phyloP scores from a whole-genome alignment of 371 early-diverging fungal genomes.

The Mucor saturninus region DNA sequence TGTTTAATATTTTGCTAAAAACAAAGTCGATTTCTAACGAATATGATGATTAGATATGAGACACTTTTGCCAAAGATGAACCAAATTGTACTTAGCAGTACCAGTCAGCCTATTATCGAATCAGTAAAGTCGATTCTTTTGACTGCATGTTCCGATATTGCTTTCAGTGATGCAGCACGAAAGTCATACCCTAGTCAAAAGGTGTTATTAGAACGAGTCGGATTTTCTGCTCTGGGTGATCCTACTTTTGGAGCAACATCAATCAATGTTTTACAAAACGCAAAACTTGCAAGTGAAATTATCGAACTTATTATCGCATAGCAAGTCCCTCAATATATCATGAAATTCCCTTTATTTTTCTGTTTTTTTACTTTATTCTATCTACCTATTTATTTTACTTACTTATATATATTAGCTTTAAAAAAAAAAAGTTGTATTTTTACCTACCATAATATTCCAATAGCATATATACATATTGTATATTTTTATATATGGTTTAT shows the following conservation, averaged over 20 bases:
- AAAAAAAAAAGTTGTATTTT: background rate
- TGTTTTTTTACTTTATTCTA: background rate
- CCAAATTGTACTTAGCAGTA: conserved; percentile 71
- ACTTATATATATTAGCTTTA: background rate
- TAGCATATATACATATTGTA: background rate
- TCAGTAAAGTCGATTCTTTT: conserved; percentile 80
- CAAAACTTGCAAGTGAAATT: conserved; percentile 64
- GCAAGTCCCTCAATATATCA: background rate
- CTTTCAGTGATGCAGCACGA: conserved; percentile 48
- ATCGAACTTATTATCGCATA: conserved; percentile 66
- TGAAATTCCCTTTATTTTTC: background rate
- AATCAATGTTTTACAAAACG: conserved; percentile 55
- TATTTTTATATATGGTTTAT: background rate
- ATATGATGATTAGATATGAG: conserved; percentile 56
- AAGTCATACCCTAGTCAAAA: conserved; percentile 52
- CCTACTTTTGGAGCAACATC: conserved; percentile 50
- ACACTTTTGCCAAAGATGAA: conserved; percentile 78
- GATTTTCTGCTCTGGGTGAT: conserved; percentile 52
- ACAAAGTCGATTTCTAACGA: conserved; percentile 7
- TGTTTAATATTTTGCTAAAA: background rate
- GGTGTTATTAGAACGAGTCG: conserved; percentile 59
- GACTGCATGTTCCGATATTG: conserved; percentile 72
- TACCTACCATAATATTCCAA: background rate
- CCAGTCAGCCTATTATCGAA: conserved; percentile 72
- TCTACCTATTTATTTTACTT: conserved; percentile 3